A percentile compares a stretch with the other conserved stretches of the same genome.
These are phyloP conservation scores for Teunomyces atbi DNA, from an alignment of 805 yeast species.

Conservation along the genomic window DNA sequence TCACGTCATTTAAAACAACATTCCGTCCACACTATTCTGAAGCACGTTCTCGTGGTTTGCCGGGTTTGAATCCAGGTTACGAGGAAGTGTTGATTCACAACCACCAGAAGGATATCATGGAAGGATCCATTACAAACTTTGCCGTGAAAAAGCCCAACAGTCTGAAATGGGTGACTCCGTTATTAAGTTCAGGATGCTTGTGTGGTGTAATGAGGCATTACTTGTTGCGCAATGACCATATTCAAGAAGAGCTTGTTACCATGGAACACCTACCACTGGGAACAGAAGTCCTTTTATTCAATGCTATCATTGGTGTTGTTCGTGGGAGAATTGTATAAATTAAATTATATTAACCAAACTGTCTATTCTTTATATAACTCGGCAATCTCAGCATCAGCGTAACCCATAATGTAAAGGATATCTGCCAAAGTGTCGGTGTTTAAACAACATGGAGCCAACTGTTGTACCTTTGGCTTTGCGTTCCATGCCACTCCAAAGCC, in stretches of 20 bases:
- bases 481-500: constrained; percentile 97
- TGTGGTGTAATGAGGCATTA: constrained; percentile 78
- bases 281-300: constrained; percentile 68
- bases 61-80: constrained; percentile 37
- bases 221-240: constrained; percentile 50
- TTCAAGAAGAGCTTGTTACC: constrained; percentile 53
- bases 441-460: constrained; percentile 75
- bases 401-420: constrained; percentile 79
- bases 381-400: constrained; percentile 52
- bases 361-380: constrained; percentile 13
- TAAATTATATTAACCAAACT: not conserved
- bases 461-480: constrained; percentile 92
- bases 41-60: constrained; percentile 54
- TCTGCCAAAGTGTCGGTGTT: constrained; percentile 75
- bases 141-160: constrained; percentile 53
- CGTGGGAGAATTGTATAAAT: constrained; percentile 45
- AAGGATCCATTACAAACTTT: constrained; percentile 79
- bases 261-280: constrained; percentile 55
- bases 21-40: constrained; percentile 58
- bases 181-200: constrained; percentile 73
- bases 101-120: constrained; percentile 58
- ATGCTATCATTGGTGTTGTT: constrained; percentile 80
- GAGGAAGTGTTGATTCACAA: constrained; percentile 73
- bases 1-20: constrained; percentile 88
- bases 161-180: constrained; percentile 74